Percentiles rank a stretch among this genome's conserved stretches.
These are phyloP conservation scores for Colletotrichum sp. DNA, from an alignment of 2,329 filamentous ascomycete species.

Conservation along the genomic window DNA sequence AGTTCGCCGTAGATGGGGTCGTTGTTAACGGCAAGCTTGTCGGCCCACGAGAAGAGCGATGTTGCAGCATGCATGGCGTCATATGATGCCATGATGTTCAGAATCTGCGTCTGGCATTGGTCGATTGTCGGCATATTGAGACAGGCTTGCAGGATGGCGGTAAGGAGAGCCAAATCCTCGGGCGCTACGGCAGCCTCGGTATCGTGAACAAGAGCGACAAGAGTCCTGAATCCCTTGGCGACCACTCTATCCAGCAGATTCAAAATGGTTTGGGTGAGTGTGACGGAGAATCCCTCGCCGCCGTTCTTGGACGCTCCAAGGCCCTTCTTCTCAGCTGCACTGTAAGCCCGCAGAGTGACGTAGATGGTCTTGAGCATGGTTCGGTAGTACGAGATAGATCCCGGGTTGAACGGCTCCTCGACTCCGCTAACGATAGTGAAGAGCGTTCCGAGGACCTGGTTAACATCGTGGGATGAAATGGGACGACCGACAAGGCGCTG, in stretches of 20 bases:
- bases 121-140: conserved; percentile 79
- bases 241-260: conserved; percentile 83
- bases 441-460: conserved; percentile 55
- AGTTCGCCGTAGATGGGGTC: conserved; percentile 95
- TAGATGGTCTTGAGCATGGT: conserved; percentile 85
- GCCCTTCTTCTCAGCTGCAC: conserved; percentile 35
- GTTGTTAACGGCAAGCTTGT: conserved; percentile 76
- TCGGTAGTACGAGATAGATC: conserved; percentile 75
- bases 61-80: conserved; percentile 81
- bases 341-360: conserved; percentile 75
- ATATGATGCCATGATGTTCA: conserved; percentile 72
- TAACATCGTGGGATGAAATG: conserved; percentile 54
- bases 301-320: conserved; percentile 16
- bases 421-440: conserved; percentile 58
- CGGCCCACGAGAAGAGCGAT: conserved; percentile 92
- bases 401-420: conserved; percentile 57
- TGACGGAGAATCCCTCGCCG: conserved; percentile 42
- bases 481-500: conserved; percentile 74
- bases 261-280: conserved; percentile 67
- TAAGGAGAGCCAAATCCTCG: conserved; percentile 85
- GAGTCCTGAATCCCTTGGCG: conserved; percentile 79
- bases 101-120: conserved; percentile 72
- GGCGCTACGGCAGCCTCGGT: conserved; percentile 68
- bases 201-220: conserved; percentile 84
- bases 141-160: conserved; percentile 85